These are phyloP conservation scores for Trichoderma brevicompactum DNA, from an alignment of 2,329 filamentous ascomycete species.

Conservation along the genomic window DNA sequence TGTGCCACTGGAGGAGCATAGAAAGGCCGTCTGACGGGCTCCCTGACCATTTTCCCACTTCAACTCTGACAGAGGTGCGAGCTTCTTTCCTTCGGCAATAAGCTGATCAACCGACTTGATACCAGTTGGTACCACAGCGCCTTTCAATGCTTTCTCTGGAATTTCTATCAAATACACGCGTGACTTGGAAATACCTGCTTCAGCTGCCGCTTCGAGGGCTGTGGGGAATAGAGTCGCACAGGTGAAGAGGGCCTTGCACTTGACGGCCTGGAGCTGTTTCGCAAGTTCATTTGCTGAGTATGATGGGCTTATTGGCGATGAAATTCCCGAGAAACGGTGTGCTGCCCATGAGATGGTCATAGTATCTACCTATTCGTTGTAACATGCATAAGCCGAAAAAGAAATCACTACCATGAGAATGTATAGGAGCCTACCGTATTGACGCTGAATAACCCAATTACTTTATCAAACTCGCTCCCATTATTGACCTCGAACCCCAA, in stretches of 20 bases:
- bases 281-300: slow-evolving; percentile 69
- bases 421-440: slow-evolving; percentile 60
- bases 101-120: slow-evolving; percentile 68
- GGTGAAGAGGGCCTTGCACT: slow-evolving; percentile 70
- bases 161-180: slow-evolving; percentile 69
- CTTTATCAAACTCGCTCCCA: slow-evolving; percentile 77
- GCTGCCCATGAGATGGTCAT: slow-evolving; percentile 59
- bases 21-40: slow-evolving; percentile 66
- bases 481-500: slow-evolving; percentile 71
- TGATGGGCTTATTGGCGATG: slow-evolving; percentile 70
- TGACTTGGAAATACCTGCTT: slow-evolving; percentile 62
- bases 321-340: slow-evolving; percentile 69
- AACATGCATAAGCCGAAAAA: not conserved
- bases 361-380: slow-evolving; percentile 59
- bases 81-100: slow-evolving; percentile 57
- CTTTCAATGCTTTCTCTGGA: slow-evolving; percentile 55
- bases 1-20: slow-evolving; percentile 76
- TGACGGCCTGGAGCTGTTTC: slow-evolving; percentile 68
- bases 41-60: slow-evolving; percentile 65
- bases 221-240: slow-evolving; percentile 65
- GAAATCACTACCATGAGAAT: not conserved
- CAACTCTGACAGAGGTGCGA: slow-evolving; percentile 50
- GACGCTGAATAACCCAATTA: slow-evolving; percentile 70
- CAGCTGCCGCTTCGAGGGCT: slow-evolving; percentile 64
- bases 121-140: slow-evolving; percentile 68